These are phyloP conservation scores for Microdochium trichocladiopsis DNA, from an alignment of 2,329 filamentous ascomycete species.

Conservation along the genomic window DNA sequence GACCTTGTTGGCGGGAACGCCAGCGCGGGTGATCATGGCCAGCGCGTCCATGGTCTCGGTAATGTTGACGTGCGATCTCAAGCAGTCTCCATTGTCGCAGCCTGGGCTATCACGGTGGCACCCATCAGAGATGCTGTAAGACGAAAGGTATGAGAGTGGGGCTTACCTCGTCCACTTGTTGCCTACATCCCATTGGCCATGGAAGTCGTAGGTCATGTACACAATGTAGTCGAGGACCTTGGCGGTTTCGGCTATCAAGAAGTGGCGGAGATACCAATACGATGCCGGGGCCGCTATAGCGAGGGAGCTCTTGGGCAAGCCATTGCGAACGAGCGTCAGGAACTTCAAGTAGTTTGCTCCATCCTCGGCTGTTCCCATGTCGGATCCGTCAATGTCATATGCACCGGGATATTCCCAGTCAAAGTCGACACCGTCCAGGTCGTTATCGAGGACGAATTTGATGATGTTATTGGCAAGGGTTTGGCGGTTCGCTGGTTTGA, in stretches of 20 bases:
- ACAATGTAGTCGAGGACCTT: constrained; percentile 13
- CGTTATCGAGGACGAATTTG: constrained; percentile 12
- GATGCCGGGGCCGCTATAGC: too few relatives aligned
- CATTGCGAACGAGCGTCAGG: constrained; percentile 3
- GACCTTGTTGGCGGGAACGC: constrained; percentile 19
- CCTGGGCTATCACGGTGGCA: background rate
- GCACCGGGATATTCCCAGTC: constrained; percentile 28
- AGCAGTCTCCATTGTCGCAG: constrained; percentile 15
- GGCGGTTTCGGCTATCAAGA: constrained; percentile 9
- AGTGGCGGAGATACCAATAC: constrained; percentile 14
- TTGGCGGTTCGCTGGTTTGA: constrained; percentile 4
- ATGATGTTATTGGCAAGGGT: constrained; percentile 11
- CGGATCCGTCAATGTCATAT: background rate
- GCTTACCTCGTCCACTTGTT: background rate
- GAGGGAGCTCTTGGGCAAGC: constrained; percentile 2
- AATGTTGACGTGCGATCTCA: constrained; percentile 29
- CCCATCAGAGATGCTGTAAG: background rate
- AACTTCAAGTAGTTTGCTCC: constrained; percentile 8
- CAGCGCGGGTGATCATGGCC: constrained; percentile 26
- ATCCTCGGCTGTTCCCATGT: constrained; percentile 3
- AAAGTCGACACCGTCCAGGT: constrained; percentile 22
- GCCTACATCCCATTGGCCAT: constrained; percentile 12
- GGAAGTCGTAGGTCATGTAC: constrained; percentile 12
- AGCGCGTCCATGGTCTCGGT: constrained; percentile 26
- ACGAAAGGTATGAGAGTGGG: too few relatives aligned